Evolutionary conservation across 352 stramenopile genomes (phyloP).

Genomic region (Achlya hypogyna): DNA sequence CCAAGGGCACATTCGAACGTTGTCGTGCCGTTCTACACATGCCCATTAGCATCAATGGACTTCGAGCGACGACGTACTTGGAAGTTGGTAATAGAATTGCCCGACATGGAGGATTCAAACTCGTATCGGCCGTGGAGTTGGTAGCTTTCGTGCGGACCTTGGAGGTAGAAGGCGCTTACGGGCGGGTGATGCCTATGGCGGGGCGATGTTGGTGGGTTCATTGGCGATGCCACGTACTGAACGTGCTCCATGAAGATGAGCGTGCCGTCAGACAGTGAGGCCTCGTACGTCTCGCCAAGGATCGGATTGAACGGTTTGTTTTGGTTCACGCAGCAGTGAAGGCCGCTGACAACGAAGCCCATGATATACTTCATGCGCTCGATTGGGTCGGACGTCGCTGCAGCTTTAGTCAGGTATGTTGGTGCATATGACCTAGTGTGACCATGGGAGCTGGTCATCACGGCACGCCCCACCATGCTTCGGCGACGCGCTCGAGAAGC

Average conservation of each 20-base stretch:
- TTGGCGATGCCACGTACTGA: background rate
- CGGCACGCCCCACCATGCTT: slow-evolving; percentile 37
- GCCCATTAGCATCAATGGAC: background rate
- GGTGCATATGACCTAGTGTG: slow-evolving; percentile 35
- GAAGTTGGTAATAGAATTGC: slow-evolving; percentile 61
- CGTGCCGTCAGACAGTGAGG: slow-evolving; percentile 36
- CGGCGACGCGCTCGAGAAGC: slow-evolving; percentile 59
- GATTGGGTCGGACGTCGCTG: slow-evolving; percentile 37
- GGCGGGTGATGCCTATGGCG: slow-evolving; percentile 49
- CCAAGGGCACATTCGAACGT: slow-evolving; percentile 46
- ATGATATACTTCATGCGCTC: slow-evolving; percentile 68
- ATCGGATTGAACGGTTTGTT: slow-evolving; percentile 22
- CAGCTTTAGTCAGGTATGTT: slow-evolving; percentile 63
- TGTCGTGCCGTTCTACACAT: slow-evolving; percentile 24
- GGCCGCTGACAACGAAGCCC: slow-evolving; percentile 49
- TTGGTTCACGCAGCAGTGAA: slow-evolving; percentile 61
- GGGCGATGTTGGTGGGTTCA: background rate
- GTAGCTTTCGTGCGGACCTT: slow-evolving; percentile 40
- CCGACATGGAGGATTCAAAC: slow-evolving; percentile 57
- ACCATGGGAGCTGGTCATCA: background rate
- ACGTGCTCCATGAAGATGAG: slow-evolving; percentile 65
- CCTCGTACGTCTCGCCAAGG: slow-evolving; percentile 20
- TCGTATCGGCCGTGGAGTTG: slow-evolving; percentile 48
- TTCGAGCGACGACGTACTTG: slow-evolving; percentile 25
- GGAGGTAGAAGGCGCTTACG: slow-evolving; percentile 46